Base-by-base conservation (phyloP, 129 eudicot genomes). In the Deinandra increscens region DNA sequence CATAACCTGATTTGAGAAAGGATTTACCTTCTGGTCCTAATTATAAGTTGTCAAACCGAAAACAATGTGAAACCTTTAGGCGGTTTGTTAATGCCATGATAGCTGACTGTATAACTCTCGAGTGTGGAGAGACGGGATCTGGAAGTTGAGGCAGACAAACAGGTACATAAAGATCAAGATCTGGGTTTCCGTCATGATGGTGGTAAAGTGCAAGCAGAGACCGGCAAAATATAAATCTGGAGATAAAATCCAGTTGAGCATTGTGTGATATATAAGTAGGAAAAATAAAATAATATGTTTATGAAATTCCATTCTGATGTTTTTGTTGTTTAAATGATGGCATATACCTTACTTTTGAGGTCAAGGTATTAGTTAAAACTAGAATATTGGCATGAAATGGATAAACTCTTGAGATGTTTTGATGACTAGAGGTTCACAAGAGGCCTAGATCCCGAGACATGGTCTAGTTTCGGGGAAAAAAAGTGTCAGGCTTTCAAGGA, bases 201-300 rank as follows among this genome's bases (percentile, higher is more conserved):
- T 82, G 73, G 72, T 75, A 82, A 53, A 77, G 85, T 20, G 82
- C 19, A 42, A 90, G 94, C 78, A 81, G 90, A 41, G 94, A 81
- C 5, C 88, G 85, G 85, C 94, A 86, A 79, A 90, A 90, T 37
- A 90, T 77, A 76, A 86, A 90, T 84, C 97, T 90, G 94, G 42
- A 63, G 5, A 43, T 39, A 50, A 31, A 39, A 59, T 48, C 31
- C 72, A 77, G 62, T 55, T 26, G 60, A 78, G 72, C 42, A 78
- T 31, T 1, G 56, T 46, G 54, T 3, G 1, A 18, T 17, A 50
- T 17, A 50, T 18, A 6, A 7, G 23, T 15, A 7, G 45, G 23
- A n/a, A 34, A 60, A 15, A 34, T 3, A 0, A 15, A 60, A 60
- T 14, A 34, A 36, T n/a, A 60, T 7, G 15, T 49, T 18, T 3